Conservation (phyloP, 306 rosid genomes). For the Elaeagnus macrophylla region DNA sequence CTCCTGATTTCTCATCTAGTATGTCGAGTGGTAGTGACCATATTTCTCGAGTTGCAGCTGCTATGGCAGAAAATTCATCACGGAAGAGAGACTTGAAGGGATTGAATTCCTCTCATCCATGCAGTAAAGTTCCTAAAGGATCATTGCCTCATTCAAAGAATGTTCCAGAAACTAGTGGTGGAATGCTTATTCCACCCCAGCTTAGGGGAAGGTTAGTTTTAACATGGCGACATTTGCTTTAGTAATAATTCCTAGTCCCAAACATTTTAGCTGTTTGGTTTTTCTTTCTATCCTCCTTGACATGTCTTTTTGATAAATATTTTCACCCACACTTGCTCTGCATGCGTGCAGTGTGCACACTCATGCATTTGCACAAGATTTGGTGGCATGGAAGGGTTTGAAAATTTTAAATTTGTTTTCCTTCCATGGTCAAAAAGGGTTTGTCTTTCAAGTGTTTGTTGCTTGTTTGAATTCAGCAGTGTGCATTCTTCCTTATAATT, state of each 20-base stretch:
- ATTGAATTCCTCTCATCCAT: constrained; percentile 32
- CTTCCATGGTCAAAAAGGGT: too few relatives aligned
- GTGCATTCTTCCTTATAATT: too few relatives aligned
- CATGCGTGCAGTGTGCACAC: too few relatives aligned
- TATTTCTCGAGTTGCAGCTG: constrained; percentile 66
- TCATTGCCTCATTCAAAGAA: constrained; percentile 51
- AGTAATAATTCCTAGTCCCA: neutral
- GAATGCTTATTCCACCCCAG: constrained; percentile 77
- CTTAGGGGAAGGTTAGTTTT: constrained; percentile 75
- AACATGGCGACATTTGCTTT: neutral
- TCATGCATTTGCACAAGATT: too few relatives aligned
- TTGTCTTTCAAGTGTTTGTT: too few relatives aligned
- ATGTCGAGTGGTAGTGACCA: constrained; percentile 43
- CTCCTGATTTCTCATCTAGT: constrained; percentile 40
- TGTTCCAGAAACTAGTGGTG: constrained; percentile 62
- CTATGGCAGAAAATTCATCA: constrained; percentile 59
- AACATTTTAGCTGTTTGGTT: neutral
- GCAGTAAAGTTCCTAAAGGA: constrained; percentile 65
- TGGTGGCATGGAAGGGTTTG: too few relatives aligned
- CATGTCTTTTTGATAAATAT: too few relatives aligned
- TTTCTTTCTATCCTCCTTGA: too few relatives aligned
- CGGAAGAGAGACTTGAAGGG: constrained; percentile 71
- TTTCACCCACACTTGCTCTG: too few relatives aligned
- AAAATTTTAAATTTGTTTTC: too few relatives aligned
- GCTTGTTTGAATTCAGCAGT: too few relatives aligned